Evolutionary conservation across 495 filamentous ascomycete genomes (phyloP).

Genomic region (Tuber microsphaerosporum): DNA sequence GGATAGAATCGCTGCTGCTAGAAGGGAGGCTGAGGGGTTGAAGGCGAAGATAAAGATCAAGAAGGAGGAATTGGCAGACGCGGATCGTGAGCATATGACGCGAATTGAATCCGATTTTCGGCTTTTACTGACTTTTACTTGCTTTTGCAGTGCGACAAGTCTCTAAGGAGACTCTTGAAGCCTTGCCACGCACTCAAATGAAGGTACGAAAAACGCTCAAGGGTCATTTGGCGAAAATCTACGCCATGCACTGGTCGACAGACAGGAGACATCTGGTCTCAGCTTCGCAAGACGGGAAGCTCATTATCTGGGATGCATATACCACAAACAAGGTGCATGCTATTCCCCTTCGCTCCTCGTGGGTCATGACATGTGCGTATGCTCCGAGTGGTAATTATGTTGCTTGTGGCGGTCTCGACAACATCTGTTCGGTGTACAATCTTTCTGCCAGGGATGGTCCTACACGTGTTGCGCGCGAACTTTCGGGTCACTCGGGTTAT

Average conservation of each 20-base stretch:
- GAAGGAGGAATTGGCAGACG: constrained; percentile 98
- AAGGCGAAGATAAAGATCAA: constrained; percentile 99
- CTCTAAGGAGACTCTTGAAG: constrained; percentile 77
- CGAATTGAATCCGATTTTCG: constrained; percentile 15
- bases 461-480: constrained; percentile 88
- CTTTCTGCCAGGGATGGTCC: constrained; percentile 91
- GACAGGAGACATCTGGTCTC: constrained; percentile 96
- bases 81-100: constrained; percentile 58
- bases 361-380: constrained; percentile 99
- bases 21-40: constrained; percentile 93
- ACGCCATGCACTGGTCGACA: constrained; percentile 99
- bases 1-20: constrained; percentile 86
- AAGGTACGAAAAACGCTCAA: constrained; percentile 90
- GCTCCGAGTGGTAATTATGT: constrained; percentile 97
- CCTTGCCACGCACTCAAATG: constrained; percentile 88
- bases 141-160: constrained; percentile 71
- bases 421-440: constrained; percentile 99
- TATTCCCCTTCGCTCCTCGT: constrained; percentile 95
- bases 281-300: constrained; percentile 96
- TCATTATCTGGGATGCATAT: constrained; percentile 99
- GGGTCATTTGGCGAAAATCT: constrained; percentile 97
- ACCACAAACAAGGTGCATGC: constrained; percentile 99
- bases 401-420: constrained; percentile 95
- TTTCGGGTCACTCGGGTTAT: constrained; percentile 95
- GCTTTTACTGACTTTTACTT: constrained; percentile 23